Conservation (phyloP, 1,284 basidiomycete genomes). For the Naganishia liquefaciens region DNA sequence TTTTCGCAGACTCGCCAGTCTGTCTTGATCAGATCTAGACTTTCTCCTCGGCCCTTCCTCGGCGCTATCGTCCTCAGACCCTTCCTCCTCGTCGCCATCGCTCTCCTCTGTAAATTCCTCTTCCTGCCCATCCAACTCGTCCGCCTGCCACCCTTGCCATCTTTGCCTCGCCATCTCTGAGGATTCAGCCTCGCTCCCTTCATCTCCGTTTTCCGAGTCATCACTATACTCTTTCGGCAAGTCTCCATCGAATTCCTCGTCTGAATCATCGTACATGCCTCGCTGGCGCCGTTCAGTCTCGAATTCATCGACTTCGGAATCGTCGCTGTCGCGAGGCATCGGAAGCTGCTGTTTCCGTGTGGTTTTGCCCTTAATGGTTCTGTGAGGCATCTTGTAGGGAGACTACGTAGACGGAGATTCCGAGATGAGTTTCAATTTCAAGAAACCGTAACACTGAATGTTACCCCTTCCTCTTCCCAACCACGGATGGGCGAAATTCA, state of each 20-base stretch:
- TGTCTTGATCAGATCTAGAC: constrained; percentile 16
- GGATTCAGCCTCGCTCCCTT: constrained; percentile 40
- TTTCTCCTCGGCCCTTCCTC: constrained; percentile 21
- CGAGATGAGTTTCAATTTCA: too few species aligned
- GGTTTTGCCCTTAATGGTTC: not conserved
- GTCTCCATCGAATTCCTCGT: constrained; percentile 53
- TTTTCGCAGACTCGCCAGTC: constrained; percentile 31
- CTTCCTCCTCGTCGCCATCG: constrained; percentile 33
- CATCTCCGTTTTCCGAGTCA: constrained; percentile 54
- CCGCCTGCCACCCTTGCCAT: constrained; percentile 47
- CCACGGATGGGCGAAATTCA: constrained; percentile 4
- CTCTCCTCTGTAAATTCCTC: constrained; percentile 42
- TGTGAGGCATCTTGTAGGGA: too few species aligned
- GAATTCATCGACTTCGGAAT: constrained; percentile 52
- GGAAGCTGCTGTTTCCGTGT: constrained; percentile 8
- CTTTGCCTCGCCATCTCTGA: constrained; percentile 42
- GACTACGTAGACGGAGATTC: too few species aligned
- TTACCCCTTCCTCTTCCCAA: too few species aligned
- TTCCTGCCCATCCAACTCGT: constrained; percentile 41
- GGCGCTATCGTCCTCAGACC: constrained; percentile 26
- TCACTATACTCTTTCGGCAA: constrained; percentile 63
- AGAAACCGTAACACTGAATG: too few species aligned
- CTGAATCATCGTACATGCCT: constrained; percentile 37
- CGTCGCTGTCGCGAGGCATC: constrained; percentile 32
- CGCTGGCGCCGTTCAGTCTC: constrained; percentile 30